These are phyloP conservation scores for Corylus avellana DNA, from an alignment of 306 rosid species.

Conservation along the genomic window DNA sequence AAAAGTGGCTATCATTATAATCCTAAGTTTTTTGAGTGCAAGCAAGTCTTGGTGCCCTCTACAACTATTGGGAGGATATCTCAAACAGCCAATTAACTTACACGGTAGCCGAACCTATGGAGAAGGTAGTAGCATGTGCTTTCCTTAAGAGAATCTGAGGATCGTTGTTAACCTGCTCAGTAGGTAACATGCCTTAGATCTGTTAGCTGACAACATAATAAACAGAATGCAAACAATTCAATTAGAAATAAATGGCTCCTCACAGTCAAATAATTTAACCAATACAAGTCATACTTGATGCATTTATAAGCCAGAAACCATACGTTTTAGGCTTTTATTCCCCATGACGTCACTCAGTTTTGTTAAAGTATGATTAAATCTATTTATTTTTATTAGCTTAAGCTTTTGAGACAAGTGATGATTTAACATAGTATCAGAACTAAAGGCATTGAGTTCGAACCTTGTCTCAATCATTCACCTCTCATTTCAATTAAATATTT, in stretches of 20 bases:
- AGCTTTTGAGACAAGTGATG: no score
- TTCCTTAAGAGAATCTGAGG: slow-evolving; percentile 78
- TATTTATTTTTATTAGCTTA: no score
- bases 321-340: background rate
- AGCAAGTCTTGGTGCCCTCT: background rate
- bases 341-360: no score
- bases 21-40: background rate
- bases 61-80: background rate
- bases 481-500: no score
- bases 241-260: background rate
- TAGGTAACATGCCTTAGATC: slow-evolving; percentile 22
- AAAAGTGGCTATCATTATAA: slow-evolving; percentile 1
- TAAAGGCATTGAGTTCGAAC: no score
- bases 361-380: no score
- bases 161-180: slow-evolving; percentile 69
- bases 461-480: no score
- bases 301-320: background rate
- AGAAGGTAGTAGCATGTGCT: slow-evolving; percentile 89
- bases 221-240: slow-evolving; percentile 2
- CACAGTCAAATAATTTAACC: background rate
- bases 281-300: background rate
- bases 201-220: slow-evolving; percentile 26
- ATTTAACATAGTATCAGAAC: no score
- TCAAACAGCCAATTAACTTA: slow-evolving; percentile 37
- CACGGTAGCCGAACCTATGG: slow-evolving; percentile 93